Evolutionary conservation across 2,329 filamentous ascomycete genomes (phyloP), one percentile per base, ranked within the genome.

Genomic region (Scytalidium lignicola): DNA sequence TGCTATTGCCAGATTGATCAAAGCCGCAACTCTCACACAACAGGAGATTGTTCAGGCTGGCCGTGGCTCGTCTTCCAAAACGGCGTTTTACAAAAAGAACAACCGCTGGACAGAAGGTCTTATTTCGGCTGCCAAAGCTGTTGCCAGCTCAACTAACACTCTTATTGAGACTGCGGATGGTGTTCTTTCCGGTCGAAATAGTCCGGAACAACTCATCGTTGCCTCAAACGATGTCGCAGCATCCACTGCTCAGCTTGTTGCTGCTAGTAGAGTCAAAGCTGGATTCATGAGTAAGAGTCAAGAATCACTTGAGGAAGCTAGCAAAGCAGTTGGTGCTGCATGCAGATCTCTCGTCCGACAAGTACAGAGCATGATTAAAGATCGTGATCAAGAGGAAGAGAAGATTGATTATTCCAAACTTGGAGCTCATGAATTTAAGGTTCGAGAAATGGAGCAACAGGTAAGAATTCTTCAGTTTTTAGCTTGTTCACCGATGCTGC

Each of bases 71-170:
- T 89, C 88, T 46, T 95, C 90, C 41, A 82, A 85, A 50, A 95
- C 91, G 2, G 90, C 91, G 20, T 99, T 99, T 70, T 99, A 99
- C 83, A 97, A 97, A 80, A 97, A 97, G 76, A 96, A 99, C 79
- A 99, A 97, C 72, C 83, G 93, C 46, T 99, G 93, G 93, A 99
- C 93, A 0, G 93, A 99, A 65, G 93, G 93, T 43, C 82, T 99
- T 52, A 96, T 99, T 65, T 96, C 90, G 32, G 93, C 93, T 1
- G 92, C 93, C 56, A 99, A 99, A 73, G 93, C 93, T 1, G 93
- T 99, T 17, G 93, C 93, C 2, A 80, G 80, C 1, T 95, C 90
- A 15, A 99, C 93, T 10, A 97, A 96, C 72, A 93, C 86, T 40
- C 81, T 99, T 58, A 99, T 99, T 63, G 93, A 99, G 76, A 99